Evolutionary conservation across 495 filamentous ascomycete species (phyloP), one percentile per base, ranked within the genome.

Genomic region (Xylaria flabelliformis): DNA sequence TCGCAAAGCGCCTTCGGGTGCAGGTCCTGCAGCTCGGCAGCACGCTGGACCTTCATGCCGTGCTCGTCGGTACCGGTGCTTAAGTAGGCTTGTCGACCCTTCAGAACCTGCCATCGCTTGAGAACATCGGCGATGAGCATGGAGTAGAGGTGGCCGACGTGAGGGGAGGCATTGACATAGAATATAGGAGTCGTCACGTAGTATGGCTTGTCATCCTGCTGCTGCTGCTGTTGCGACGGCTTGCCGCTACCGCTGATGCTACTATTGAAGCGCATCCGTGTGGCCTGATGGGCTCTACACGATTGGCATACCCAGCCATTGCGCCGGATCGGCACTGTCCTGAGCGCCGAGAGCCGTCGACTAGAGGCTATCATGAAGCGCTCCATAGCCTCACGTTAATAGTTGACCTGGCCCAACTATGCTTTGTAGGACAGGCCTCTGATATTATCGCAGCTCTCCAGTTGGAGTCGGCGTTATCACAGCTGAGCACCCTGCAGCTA

Each of bases 171-270:
- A 87, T 99, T 99, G 81, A 98, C 97, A 79, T 99, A 99, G 85
- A 98, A 99, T 62, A 99, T 99, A 8, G 96, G 96, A 8, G 93
- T 94, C 4, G 96, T 98, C 75, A 98, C 86, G 87, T 98, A 98
- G 86, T 91, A 98, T 6, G 97, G 95, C 84, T 99, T 98, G 74
- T 86, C 83, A 36, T 59, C 32, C 10, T 36, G 32, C 19, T 36
- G 56, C 32, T 19, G 56, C 21, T 59, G 56, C 34, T 64, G 72
- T 19, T 64, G 66, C 66, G 55, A 61, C 50, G 50, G 29, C n/a
- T 58, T 64, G 36, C 70, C 53, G 63, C 34, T 36, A 39, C 19
- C 48, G 67, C 12, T 26, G 36, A 29, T 29, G 21, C 13, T 61
- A 26, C 41, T 61, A 51, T 26, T 73, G 56, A 74, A 77, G 17